Percentiles rank a stretch among this genome's conserved stretches.
Conservation (phyloP, 2,329 filamentous ascomycete genomes). For the Fusarium anthophilum region DNA sequence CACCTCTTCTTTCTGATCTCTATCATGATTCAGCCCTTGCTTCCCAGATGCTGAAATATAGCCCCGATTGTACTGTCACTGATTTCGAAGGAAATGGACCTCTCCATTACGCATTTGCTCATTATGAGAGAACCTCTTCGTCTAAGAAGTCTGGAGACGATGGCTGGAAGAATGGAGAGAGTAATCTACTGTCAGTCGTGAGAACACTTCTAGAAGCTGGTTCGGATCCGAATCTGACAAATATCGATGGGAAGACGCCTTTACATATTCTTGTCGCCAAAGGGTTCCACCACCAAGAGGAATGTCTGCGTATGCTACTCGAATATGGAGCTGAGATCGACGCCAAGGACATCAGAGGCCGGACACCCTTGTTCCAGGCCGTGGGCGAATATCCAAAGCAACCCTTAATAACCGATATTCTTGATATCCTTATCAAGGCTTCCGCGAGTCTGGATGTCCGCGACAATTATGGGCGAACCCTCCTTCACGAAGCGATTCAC, state of each 20-base stretch:
- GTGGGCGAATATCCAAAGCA: neutral
- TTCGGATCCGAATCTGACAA: slow-evolving; percentile 31
- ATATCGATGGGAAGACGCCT: slow-evolving; percentile 17
- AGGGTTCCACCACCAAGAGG: neutral
- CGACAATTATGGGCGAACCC: slow-evolving; percentile 13
- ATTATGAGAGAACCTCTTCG: neutral
- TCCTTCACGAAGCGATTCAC: slow-evolving; percentile 18
- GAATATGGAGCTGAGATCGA: slow-evolving; percentile 11
- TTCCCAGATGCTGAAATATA: slow-evolving; percentile 27
- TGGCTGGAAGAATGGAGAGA: neutral
- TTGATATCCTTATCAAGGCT: neutral
- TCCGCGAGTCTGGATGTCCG: neutral
- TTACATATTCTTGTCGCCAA: slow-evolving; percentile 12
- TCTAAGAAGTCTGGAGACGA: neutral
- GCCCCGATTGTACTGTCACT: slow-evolving; percentile 19
- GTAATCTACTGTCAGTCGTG: neutral
- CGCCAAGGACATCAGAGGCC: slow-evolving; percentile 7
- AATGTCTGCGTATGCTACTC: neutral
- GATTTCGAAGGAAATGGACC: slow-evolving; percentile 35
- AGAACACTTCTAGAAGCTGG: slow-evolving; percentile 29
- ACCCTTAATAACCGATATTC: neutral
- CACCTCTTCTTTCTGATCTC: slow-evolving; percentile 29
- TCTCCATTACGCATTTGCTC: slow-evolving; percentile 28
- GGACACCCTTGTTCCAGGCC: slow-evolving; percentile 11
- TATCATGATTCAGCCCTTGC: neutral